Evolutionary conservation across 2,329 filamentous ascomycete species (phyloP).

Genomic region (Paraphoma sp.): DNA sequence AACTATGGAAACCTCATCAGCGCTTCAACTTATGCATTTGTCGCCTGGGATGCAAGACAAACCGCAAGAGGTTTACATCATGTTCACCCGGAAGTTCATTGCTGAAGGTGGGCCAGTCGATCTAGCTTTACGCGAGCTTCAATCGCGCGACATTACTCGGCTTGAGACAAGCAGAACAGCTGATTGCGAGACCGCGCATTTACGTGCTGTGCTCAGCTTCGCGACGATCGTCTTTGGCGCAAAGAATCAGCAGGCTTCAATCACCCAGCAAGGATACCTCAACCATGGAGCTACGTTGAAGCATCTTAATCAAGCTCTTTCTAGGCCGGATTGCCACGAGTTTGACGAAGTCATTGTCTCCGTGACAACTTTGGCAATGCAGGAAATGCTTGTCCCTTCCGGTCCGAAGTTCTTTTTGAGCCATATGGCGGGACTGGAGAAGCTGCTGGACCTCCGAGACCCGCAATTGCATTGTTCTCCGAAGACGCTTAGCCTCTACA

Average conservation of each 20-base stretch:
- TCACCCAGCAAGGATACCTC: slow-evolving; percentile 25
- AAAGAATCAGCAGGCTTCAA: slow-evolving; percentile 20
- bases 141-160: slow-evolving; percentile 20
- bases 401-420: slow-evolving; percentile 30
- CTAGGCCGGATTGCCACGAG: slow-evolving; percentile 22
- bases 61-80: slow-evolving; percentile 34
- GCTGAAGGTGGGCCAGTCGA: slow-evolving; percentile 30
- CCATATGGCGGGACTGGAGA: slow-evolving; percentile 38
- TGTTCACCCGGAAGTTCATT: slow-evolving; percentile 27
- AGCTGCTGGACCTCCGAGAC: slow-evolving; percentile 31
- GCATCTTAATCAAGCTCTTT: slow-evolving; percentile 31
- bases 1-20: background rate
- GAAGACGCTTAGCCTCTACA: slow-evolving; percentile 26
- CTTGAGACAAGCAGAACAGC: slow-evolving; percentile 3
- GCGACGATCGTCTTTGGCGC: slow-evolving; percentile 35
- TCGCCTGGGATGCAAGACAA: slow-evolving; percentile 7
- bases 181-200: slow-evolving; percentile 9
- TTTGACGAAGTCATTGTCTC: slow-evolving; percentile 36
- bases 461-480: slow-evolving; percentile 13
- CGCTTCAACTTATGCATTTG: background rate
- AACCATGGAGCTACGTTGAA: slow-evolving; percentile 32
- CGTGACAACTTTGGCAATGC: slow-evolving; percentile 31
- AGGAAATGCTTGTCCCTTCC: slow-evolving; percentile 34
- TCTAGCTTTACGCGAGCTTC: slow-evolving; percentile 21
- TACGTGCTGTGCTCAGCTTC: slow-evolving; percentile 29